phyloP scores from a whole-genome alignment of 345 rosid species.

The Citrus sinensis region DNA sequence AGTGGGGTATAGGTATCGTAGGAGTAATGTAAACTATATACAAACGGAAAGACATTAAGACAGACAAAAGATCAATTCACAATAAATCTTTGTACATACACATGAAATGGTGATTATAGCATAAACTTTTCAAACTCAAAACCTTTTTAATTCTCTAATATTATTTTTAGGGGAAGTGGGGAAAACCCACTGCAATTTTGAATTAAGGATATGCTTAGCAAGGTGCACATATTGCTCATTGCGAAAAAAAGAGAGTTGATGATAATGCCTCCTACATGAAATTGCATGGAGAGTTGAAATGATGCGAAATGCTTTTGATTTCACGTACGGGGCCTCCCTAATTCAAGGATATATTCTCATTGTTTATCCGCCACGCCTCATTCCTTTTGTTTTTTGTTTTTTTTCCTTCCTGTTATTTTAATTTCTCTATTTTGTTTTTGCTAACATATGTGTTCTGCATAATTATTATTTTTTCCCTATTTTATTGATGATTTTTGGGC shows the following conservation, averaged over 20 bases:
- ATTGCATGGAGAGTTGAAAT: slow-evolving; percentile 54
- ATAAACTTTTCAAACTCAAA: slow-evolving; percentile 19
- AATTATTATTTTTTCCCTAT: slow-evolving; percentile 32
- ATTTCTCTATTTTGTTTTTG: background rate
- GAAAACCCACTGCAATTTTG: slow-evolving; percentile 15
- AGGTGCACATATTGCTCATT: slow-evolving; percentile 17
- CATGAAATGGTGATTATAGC: slow-evolving; percentile 20
- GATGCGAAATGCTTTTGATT: slow-evolving; percentile 49
- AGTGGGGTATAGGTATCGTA: background rate
- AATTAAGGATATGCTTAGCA: slow-evolving; percentile 13
- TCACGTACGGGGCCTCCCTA: slow-evolving; percentile 42
- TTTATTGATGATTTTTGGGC: slow-evolving; percentile 42
- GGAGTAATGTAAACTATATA: background rate
- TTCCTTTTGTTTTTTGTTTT: slow-evolving; percentile 10
- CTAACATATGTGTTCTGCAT: slow-evolving; percentile 22
- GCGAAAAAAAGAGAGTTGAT: slow-evolving; percentile 28
- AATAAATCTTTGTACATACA: background rate
- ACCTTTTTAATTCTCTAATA: slow-evolving; percentile 6
- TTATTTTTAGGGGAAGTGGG: background rate
- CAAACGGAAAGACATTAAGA: background rate
- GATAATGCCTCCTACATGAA: slow-evolving; percentile 42
- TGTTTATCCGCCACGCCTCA: slow-evolving; percentile 71
- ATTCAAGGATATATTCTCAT: slow-evolving; percentile 50
- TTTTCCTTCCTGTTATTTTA: background rate
- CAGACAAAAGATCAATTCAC: background rate